phyloP scores from a whole-genome alignment of 2,329 filamentous ascomycete species.

The Botryotinia narcissicola region DNA sequence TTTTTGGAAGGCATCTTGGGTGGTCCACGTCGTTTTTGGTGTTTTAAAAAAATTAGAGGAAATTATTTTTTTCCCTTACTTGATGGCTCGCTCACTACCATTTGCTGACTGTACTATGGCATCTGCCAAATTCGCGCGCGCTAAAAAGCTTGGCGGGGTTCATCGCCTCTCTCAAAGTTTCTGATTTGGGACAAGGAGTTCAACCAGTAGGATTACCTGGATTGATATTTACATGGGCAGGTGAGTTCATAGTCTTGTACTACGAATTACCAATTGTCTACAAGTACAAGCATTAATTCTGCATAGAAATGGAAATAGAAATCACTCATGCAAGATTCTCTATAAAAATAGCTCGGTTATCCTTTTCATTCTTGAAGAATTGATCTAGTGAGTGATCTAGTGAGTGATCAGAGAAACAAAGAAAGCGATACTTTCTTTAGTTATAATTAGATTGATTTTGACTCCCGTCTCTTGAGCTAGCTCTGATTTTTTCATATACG shows the following conservation, averaged over 20 bases:
- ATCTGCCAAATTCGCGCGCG: constrained; percentile 16
- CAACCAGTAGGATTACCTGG: background rate
- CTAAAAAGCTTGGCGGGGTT: background rate
- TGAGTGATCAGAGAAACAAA: background rate
- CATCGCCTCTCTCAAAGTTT: background rate
- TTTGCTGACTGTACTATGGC: constrained; percentile 17
- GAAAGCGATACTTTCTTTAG: background rate
- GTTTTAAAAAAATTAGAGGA: background rate
- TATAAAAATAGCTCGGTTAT: background rate
- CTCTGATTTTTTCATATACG: background rate
- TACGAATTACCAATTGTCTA: background rate
- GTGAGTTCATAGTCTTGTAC: background rate
- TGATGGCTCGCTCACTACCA: background rate
- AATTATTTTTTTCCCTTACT: constrained; percentile 10
- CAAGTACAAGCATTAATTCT: background rate
- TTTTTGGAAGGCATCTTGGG: constrained; percentile 14
- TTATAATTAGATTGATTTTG: background rate
- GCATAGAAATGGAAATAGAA: background rate
- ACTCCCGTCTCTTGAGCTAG: background rate
- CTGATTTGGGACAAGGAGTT: background rate
- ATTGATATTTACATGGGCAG: background rate
- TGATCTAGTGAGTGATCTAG: background rate
- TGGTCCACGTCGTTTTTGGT: background rate
- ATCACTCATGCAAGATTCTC: background rate
- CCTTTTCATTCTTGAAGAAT: background rate